Percentiles rank a stretch among this genome's conserved stretches.
These are phyloP conservation scores for Punica granatum DNA, from an alignment of 345 rosid species.

Conservation along the genomic window DNA sequence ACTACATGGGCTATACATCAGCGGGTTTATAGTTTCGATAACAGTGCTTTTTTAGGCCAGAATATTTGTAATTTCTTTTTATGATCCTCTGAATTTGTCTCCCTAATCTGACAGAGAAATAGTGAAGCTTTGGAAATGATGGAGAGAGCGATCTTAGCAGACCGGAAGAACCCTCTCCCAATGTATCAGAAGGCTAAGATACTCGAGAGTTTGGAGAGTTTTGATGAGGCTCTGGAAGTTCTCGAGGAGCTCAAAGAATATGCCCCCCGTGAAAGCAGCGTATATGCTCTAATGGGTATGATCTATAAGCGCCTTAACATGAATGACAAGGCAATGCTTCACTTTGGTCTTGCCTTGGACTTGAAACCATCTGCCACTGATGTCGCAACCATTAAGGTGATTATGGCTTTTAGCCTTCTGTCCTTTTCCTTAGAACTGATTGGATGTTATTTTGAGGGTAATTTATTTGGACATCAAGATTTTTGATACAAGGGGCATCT, in stretches of 20 bases:
- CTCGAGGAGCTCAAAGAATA: constrained; percentile 90
- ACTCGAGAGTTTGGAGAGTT: constrained; percentile 61
- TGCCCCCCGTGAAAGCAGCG: constrained; percentile 91
- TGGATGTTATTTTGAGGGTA: background rate
- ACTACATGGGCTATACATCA: background rate
- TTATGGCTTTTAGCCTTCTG: constrained; percentile 8
- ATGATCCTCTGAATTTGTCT: background rate
- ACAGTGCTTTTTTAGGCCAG: background rate
- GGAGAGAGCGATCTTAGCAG: constrained; percentile 88
- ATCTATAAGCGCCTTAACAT: constrained; percentile 66
- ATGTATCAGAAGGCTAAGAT: constrained; percentile 96
- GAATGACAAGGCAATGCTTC: constrained; percentile 89
- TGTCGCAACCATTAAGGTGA: constrained; percentile 87
- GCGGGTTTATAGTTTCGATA: background rate
- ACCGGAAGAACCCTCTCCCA: constrained; percentile 91
- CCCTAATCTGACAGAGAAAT: constrained; percentile 53
- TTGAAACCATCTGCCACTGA: constrained; percentile 92
- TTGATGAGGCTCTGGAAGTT: constrained; percentile 84
- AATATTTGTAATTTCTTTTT: background rate
- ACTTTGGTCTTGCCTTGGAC: constrained; percentile 92
- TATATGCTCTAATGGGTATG: constrained; percentile 91
- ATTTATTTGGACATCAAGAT: background rate
- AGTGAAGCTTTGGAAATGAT: constrained; percentile 83
- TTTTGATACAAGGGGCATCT: too few relatives aligned
- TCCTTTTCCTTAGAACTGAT: background rate